Conservation (phyloP, 495 filamentous ascomycete species). For the Aspergillus conjunctus region DNA sequence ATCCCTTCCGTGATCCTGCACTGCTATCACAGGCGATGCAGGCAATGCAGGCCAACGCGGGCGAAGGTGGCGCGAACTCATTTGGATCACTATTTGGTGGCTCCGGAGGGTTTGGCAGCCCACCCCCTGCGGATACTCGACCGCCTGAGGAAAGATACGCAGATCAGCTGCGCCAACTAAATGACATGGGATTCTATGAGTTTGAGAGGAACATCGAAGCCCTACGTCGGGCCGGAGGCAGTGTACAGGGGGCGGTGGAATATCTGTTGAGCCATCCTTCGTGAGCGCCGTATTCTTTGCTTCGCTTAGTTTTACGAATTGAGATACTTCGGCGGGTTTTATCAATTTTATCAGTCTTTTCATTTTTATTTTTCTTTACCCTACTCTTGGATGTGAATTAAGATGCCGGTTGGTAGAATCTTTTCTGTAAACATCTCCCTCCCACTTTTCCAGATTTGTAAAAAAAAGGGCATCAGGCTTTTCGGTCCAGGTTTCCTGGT, state of each 20-base stretch:
- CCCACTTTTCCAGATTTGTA: constrained; percentile 9
- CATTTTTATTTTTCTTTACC: constrained; percentile 11
- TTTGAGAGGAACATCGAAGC: constrained; percentile 93
- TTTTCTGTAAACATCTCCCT: constrained; percentile 14
- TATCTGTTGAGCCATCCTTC: constrained; percentile 55
- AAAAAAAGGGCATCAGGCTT: constrained; percentile 10
- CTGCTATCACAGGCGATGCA: constrained; percentile 52
- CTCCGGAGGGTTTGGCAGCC: constrained; percentile 43
- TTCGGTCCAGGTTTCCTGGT: too few relatives aligned
- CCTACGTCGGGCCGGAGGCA: constrained; percentile 84
- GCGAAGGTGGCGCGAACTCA: constrained; percentile 36
- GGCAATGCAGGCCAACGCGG: constrained; percentile 41
- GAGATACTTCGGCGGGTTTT: constrained; percentile 10
- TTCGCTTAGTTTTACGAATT: neutral
- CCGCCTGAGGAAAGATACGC: constrained; percentile 94
- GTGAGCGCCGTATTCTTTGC: neutral
- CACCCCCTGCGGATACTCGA: constrained; percentile 66
- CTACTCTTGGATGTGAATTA: constrained; percentile 8
- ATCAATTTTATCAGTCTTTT: constrained; percentile 2
- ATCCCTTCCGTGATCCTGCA: constrained; percentile 54
- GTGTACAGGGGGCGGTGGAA: constrained; percentile 93
- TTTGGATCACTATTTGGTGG: constrained; percentile 45
- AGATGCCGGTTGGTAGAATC: constrained; percentile 4
- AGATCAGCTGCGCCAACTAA: constrained; percentile 86
- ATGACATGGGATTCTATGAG: constrained; percentile 99